Evolutionary conservation across 1,284 basidiomycete genomes (phyloP).

Genomic region (Ceratobasidium sp.): DNA sequence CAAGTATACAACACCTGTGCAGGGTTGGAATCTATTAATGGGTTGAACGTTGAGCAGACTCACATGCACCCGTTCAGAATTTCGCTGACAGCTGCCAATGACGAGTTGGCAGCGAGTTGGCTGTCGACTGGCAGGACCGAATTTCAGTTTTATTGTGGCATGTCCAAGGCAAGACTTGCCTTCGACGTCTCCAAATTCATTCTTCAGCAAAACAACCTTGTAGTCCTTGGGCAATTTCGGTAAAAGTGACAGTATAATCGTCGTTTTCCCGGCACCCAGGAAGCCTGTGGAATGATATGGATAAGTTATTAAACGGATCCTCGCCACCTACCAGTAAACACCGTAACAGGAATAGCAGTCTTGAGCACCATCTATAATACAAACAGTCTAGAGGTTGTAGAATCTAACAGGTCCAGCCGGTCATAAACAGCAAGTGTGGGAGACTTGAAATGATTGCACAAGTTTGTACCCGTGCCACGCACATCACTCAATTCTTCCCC

Average conservation of each 20-base stretch:
- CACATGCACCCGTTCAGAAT: conserved; percentile 94
- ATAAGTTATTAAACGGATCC: not conserved
- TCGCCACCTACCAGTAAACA: conserved; percentile 46
- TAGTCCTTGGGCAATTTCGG: conserved; percentile 83
- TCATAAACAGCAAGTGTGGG: conserved; percentile 2
- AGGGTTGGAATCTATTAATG: not conserved
- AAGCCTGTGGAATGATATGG: conserved; percentile 47
- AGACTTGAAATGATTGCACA: conserved; percentile 8
- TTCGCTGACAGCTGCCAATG: conserved; percentile 84
- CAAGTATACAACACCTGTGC: conserved; percentile 85
- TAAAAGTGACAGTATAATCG: conserved; percentile 82
- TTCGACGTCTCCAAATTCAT: conserved; percentile 87
- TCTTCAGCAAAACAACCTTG: conserved; percentile 87
- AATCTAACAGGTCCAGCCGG: not conserved
- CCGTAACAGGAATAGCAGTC: conserved; percentile 45
- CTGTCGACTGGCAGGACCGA: conserved; percentile 75
- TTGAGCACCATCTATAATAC: conserved; percentile 20
- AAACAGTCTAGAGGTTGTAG: not conserved
- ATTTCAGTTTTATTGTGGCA: conserved; percentile 35
- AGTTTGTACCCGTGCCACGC: conserved; percentile 42
- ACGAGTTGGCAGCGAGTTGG: conserved; percentile 83
- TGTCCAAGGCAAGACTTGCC: conserved; percentile 57
- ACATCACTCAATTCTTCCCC: conserved; percentile 50
- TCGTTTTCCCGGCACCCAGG: conserved; percentile 58
- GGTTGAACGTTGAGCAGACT: conserved; percentile 50